These are phyloP conservation scores for Curvularia spicifera DNA, from an alignment of 2,329 filamentous ascomycete species.

Conservation along the genomic window DNA sequence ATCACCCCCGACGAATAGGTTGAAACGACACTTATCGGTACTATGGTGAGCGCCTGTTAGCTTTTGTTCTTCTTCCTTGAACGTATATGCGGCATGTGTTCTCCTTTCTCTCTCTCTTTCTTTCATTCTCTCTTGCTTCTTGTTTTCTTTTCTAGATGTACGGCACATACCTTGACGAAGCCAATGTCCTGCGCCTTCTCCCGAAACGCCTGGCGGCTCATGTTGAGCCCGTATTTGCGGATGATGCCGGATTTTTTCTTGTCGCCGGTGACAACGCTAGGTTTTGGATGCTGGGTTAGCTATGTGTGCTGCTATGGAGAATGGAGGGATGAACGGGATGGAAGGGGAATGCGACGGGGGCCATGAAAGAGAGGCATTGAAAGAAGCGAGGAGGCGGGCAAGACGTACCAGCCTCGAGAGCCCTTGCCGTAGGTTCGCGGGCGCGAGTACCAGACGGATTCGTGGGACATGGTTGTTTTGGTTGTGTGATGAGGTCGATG, in stretches of 20 bases:
- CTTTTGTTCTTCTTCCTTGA: background rate
- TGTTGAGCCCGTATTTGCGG: slow-evolving; percentile 96
- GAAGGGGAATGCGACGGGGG: background rate
- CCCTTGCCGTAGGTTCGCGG: slow-evolving; percentile 97
- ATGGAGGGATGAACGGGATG: no score
- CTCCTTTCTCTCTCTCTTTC: background rate
- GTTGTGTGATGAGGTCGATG: background rate
- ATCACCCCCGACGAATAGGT: no score
- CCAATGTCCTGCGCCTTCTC: slow-evolving; percentile 71
- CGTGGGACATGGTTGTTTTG: slow-evolving; percentile 34
- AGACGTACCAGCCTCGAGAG: slow-evolving; percentile 78
- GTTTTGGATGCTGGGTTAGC: background rate
- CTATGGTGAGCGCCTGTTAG: background rate
- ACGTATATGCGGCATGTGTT: no score
- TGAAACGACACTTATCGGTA: background rate
- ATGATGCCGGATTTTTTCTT: slow-evolving; percentile 79
- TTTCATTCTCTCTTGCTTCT: background rate
- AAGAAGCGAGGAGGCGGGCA: no score
- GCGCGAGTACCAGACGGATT: slow-evolving; percentile 89
- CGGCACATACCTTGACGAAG: slow-evolving; percentile 64
- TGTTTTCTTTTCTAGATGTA: background rate
- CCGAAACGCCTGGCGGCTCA: slow-evolving; percentile 71
- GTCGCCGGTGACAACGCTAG: slow-evolving; percentile 36
- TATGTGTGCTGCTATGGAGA: background rate
- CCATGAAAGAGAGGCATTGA: no score